Base-by-base conservation (phyloP, 768 basidiomycete species). In the Tubosaeta brunneosetosa region DNA sequence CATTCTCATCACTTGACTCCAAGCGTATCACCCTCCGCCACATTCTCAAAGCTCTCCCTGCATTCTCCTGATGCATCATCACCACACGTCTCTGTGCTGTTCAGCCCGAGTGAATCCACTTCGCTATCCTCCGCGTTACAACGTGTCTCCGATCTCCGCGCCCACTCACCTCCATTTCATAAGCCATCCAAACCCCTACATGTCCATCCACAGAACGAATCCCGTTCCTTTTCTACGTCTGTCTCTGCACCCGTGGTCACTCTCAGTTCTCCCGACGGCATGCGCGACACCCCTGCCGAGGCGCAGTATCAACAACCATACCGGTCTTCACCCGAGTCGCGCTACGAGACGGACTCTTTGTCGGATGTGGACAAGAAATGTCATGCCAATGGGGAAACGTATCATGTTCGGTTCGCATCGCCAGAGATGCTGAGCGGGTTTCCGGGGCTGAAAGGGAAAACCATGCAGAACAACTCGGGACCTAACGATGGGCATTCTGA, bases 21-120 rank as follows among this genome's bases (percentile, higher is more conserved):
- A n/a, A 55, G 55, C 3, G 61, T 64, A 3, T 81, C 80, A 0
- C 80, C 79, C 1, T 73, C 80, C 0, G 64, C 69, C 4, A 71
- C 78, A 0, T 83, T 83, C 53, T 76, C 82, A 42, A 77, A 75
- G 46, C 69, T 83, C 36, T 81, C 82, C 2, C 53, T 82, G 55
- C 57, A 77, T 58, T 69, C 69, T 42, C 71, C 73, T 46, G 53
- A 69, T 48, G 53, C 57, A 45, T 51, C 51, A 27, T 55, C 53
- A 12, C 53, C 29, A 29, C 29, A 29, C 4, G 9, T 9, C 29
- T 29, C 64, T 38, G 36, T 56, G 10, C 43, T 58, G 37, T 41
- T 56, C 17, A 33, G 31, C 13, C 52, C 55, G 12, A 34, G 50
- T 47, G 47, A 64, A 47, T 34, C 55, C 44, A 27, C 48, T 0